Conservation (phyloP, 148 eudicot species). For the Rhododendron kiyosumense region DNA sequence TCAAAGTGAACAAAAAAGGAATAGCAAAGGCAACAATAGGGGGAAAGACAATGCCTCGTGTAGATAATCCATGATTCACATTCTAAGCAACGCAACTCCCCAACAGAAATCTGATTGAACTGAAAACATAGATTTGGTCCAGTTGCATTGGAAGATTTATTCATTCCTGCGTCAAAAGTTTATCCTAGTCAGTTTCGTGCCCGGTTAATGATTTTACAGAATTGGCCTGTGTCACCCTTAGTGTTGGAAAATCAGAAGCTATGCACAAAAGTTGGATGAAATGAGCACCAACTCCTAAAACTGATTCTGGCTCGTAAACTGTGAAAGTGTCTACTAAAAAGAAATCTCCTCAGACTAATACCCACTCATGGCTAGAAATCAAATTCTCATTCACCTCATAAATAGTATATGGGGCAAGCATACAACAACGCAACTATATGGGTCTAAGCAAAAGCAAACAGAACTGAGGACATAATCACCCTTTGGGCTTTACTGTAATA, state of each 20-base stretch:
- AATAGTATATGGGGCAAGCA: not conserved
- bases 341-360: not conserved
- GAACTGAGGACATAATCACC: constrained; percentile 31
- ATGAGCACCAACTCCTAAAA: not conserved
- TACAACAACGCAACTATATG: not conserved
- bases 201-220: not conserved
- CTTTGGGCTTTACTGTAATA: constrained; percentile 77
- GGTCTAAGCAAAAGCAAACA: not conserved
- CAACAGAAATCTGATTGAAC: not conserved
- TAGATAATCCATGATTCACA: not conserved
- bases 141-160: not conserved
- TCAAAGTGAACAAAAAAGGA: not conserved
- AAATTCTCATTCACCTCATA: not conserved
- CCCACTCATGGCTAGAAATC: not conserved
- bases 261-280: constrained; percentile 1
- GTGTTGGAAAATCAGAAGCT: not conserved
- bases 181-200: not conserved
- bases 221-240: not conserved
- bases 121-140: not conserved
- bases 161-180: not conserved
- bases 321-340: not conserved
- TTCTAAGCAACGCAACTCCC: not conserved
- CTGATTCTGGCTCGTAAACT: not conserved
- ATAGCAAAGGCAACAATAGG: not conserved
- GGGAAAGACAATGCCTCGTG: not conserved